Conservation (phyloP, 768 basidiomycete species). For the Mycena latifolia region DNA sequence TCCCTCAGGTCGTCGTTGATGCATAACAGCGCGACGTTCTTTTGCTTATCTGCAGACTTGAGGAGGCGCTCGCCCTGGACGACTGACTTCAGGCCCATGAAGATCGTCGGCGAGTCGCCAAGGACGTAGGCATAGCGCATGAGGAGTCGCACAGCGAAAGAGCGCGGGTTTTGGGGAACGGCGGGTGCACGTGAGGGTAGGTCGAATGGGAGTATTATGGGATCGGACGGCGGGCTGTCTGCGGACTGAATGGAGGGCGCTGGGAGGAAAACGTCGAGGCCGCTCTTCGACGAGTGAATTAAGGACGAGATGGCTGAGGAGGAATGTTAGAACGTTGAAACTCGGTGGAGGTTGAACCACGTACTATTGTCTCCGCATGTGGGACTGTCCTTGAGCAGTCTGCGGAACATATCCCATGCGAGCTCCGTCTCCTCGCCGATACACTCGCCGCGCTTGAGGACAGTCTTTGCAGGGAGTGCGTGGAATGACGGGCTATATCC, state of each 20-base stretch:
- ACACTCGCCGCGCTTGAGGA: constrained; percentile 12
- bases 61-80: constrained; percentile 7
- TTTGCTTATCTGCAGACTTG: constrained; percentile 6
- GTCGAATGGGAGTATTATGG: constrained; percentile 32
- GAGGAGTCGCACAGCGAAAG: constrained; percentile 34
- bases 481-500: constrained; percentile 23
- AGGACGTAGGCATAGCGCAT: constrained; percentile 36
- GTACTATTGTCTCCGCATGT: constrained; percentile 27
- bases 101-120: constrained; percentile 34
- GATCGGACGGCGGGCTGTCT: constrained; percentile 7
- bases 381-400: constrained; percentile 7
- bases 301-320: constrained; percentile 28
- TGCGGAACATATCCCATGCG: constrained; percentile 30
- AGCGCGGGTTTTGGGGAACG: constrained; percentile 32
- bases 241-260: neutral
- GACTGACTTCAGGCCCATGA: constrained; percentile 24
- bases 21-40: constrained; percentile 31
- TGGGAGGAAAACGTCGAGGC: constrained; percentile 35
- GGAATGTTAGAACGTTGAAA: neutral
- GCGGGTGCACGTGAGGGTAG: constrained; percentile 20
- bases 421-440: constrained; percentile 2
- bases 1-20: constrained; percentile 34
- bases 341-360: neutral
- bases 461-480: neutral
- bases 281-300: constrained; percentile 23